These are phyloP conservation scores for Knoxia roxburghii DNA, from an alignment of 257 asterid genomes.

Conservation along the genomic window DNA sequence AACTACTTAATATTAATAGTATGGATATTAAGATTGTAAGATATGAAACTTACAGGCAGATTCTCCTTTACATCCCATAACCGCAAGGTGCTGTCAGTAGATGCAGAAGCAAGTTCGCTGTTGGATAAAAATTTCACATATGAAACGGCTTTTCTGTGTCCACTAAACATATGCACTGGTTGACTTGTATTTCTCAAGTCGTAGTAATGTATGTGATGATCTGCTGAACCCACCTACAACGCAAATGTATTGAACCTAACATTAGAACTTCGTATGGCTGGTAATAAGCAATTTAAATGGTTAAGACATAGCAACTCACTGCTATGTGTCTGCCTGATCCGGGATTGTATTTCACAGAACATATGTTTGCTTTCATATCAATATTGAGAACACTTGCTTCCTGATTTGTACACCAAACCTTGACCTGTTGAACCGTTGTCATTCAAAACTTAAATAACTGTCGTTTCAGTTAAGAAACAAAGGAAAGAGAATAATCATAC, in stretches of 20 bases:
- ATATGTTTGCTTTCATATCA: conserved; percentile 90
- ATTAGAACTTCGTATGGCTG: neutral
- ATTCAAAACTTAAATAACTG: neutral
- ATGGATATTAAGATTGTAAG: neutral
- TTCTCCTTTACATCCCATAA: conserved; percentile 84
- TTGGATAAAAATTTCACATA: conserved; percentile 75
- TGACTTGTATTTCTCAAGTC: conserved; percentile 73
- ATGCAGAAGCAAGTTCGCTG: conserved; percentile 83
- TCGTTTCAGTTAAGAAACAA: neutral
- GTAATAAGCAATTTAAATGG: neutral
- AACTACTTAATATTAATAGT: neutral
- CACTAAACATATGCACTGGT: conserved; percentile 63
- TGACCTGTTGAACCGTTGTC: conserved; percentile 45
- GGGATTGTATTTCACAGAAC: conserved; percentile 89
- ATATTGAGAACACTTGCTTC: conserved; percentile 77
- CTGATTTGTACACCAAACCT: conserved; percentile 81
- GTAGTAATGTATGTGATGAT: conserved; percentile 76
- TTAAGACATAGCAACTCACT: conserved; percentile 30
- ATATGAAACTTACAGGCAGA: conserved; percentile 46
- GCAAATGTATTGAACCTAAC: conserved; percentile 7
- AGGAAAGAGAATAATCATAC: neutral
- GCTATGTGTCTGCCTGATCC: conserved; percentile 75
- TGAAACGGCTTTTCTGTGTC: conserved; percentile 83
- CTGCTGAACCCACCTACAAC: conserved; percentile 86
- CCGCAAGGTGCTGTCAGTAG: conserved; percentile 84